Base-by-base conservation (phyloP, 805 yeast species). In the Candida insectalens region DNA sequence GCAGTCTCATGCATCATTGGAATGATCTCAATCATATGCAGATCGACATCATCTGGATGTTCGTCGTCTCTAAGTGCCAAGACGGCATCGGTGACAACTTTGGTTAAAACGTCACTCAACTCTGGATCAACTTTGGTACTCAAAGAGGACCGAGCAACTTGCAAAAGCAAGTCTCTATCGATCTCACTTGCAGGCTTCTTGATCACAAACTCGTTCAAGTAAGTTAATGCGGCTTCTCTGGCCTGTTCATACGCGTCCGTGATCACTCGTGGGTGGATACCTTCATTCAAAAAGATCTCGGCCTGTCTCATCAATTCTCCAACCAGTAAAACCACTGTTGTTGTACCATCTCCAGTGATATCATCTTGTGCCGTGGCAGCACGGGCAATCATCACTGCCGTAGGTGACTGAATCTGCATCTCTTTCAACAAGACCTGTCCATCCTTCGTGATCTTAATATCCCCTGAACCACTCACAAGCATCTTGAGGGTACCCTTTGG, bases 331-430 rank as follows among this genome's bases (percentile, higher is more conserved):
- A 88, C 89, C 35, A 92, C 98, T 2, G 96, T 82, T 5, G 97
- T 89, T 36, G 98, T 92, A 43, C 98, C 98, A 60, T 92, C 98
- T 33, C 98, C 98, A n/a, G 97, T 83, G 53, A 92, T 85, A 59
- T 92, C 98, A 58, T 92, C 98, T 61, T 92, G 98, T 1, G 98
- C 96, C 30, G 95, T 77, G 32, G 98, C 98, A 10, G 97, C 98
- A 44, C 97, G 72, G 3, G 98, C 95, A 61, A 82, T 82, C 83
- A 82, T 75, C 23, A 82, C 83, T 0, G 94, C 94, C 3, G 94
- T 83, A 8, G 94, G 94, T 42, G 82, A 77, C 55, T 83, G 92
- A 59, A 89, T 89, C 62, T 92, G 98, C 98, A 92, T 92, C 55
- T 92, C 98, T 27, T 83, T 74, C 39, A 92, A 66, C 36, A 92